Evolutionary conservation across 805 yeast species (phyloP), one percentile per base, ranked within the genome.

Genomic region (Diddensiella santjacobensis): DNA sequence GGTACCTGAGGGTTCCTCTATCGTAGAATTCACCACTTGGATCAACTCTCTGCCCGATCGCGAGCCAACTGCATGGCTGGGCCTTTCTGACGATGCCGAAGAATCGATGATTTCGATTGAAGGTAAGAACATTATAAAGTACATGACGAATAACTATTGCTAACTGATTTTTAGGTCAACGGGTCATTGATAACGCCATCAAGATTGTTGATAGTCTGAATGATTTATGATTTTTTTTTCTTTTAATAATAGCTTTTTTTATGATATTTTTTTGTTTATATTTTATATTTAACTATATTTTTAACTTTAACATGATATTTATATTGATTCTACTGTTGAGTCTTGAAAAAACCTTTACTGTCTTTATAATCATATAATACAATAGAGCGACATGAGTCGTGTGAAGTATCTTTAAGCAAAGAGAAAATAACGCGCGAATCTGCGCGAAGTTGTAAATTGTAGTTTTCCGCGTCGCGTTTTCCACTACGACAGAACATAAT

Each of bases 41-140:
- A 71, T 83, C 18, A 53, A 62, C 0, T 37, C 54, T 0, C 64
- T 84, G 38, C 89, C 89, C 0, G 75, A 70, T n/a, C 51, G 65
- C 3, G 72, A 73, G 39, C 78, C 83, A 1, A 66, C 80, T 39
- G 57, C 65, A 1, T 81, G 85, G 84, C 58, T 80, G 15, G 81
- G 77, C 0, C 59, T 81, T 20, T 66, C 69, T 3, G 70, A 64
- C 3, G 72, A 71, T 11, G 71, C 75, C 4, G 78, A 77, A 42
- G 64, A 53, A 8, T 46, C 62, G 18, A 55, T 72, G 38, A 55
- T 51, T 43, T 45, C 29, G 3, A 40, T 47, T n/a, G 56, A 54
- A 15, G 58, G 58, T 37, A 33, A 48, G 47, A 19, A 4, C 19
- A 23, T 5, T 4, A 10, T 26, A 13, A 8, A 13, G 11, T 26